Conservation (phyloP, 2,329 filamentous ascomycete genomes). For the Calonectria fujianensis region DNA sequence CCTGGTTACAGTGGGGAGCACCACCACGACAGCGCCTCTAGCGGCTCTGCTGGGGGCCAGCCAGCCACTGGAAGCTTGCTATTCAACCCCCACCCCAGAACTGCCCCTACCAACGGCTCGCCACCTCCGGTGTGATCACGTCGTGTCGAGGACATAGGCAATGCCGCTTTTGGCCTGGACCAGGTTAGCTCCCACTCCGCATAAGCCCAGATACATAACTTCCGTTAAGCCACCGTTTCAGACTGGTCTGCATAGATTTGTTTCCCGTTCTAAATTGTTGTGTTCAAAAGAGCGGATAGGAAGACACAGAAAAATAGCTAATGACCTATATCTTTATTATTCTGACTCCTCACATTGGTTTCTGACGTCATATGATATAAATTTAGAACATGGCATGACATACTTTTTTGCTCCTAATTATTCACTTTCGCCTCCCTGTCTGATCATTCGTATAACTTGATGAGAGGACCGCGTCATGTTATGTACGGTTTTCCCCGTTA, state of each 20-base stretch:
- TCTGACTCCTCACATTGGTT: neutral
- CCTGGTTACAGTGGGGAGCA: constrained; percentile 32
- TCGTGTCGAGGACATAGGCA: constrained; percentile 26
- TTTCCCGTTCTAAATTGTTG: neutral
- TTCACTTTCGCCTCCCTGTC: neutral
- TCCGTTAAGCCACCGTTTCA: constrained; percentile 26
- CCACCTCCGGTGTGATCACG: constrained; percentile 29
- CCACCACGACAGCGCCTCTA: constrained; percentile 31
- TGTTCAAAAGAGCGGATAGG: neutral
- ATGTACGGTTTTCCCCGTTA: neutral
- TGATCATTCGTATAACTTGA: neutral
- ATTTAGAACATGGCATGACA: constrained; percentile 15
- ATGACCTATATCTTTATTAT: constrained; percentile 2
- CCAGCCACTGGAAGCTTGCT: constrained; percentile 32
- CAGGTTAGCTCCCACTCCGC: constrained; percentile 15
- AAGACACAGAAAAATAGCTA: neutral
- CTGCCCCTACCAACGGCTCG: constrained; percentile 25
- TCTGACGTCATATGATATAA: constrained; percentile 22
- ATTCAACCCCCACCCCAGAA: constrained; percentile 29
- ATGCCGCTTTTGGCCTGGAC: constrained; percentile 28
- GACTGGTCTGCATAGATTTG: constrained; percentile 14
- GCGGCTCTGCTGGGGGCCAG: constrained; percentile 26
- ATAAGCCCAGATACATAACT: constrained; percentile 21
- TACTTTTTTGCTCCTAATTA: neutral
- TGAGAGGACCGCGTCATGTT: neutral